These are phyloP conservation scores for Telopea speciosissima DNA, from an alignment of 177 flowering plant species.

Conservation along the genomic window DNA sequence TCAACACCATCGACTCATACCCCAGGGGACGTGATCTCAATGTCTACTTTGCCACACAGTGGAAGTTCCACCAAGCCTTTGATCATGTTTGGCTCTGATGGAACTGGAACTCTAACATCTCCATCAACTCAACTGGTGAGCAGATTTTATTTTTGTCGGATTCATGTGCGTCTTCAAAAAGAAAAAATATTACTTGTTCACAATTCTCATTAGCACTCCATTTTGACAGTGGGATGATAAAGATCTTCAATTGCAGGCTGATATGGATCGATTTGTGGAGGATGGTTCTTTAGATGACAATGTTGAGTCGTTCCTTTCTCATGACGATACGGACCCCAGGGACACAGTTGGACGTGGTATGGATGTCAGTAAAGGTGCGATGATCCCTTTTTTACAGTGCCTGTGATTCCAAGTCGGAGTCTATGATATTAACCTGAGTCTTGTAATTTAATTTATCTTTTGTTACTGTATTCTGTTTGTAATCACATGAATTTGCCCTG, in stretches of 20 bases:
- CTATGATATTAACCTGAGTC: not conserved
- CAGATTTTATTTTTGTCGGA: not conserved
- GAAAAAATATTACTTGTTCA: constrained; percentile 2
- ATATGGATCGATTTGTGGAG: constrained; percentile 64
- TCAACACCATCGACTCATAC: constrained; percentile 97
- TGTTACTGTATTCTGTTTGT: not conserved
- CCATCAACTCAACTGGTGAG: constrained; percentile 85
- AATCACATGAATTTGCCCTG: not conserved
- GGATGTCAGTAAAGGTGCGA: constrained; percentile 60
- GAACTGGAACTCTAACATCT: constrained; percentile 73
- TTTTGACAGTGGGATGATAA: constrained; percentile 69
- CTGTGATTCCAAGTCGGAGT: not conserved
- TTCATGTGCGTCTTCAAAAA: not conserved
- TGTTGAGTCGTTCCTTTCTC: constrained; percentile 77
- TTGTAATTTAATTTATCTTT: not conserved
- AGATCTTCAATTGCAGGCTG: constrained; percentile 57
- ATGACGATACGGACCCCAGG: constrained; percentile 67
- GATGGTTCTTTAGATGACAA: constrained; percentile 78
- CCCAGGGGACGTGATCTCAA: constrained; percentile 84
- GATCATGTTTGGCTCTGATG: constrained; percentile 76
- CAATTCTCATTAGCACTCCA: constrained; percentile 30
- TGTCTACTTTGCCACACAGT: constrained; percentile 75
- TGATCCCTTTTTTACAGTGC: not conserved
- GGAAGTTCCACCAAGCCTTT: constrained; percentile 70
- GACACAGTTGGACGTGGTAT: constrained; percentile 50